Evolutionary conservation across 1,284 basidiomycete genomes (phyloP).

Genomic region (Afroboletus lepidellus): DNA sequence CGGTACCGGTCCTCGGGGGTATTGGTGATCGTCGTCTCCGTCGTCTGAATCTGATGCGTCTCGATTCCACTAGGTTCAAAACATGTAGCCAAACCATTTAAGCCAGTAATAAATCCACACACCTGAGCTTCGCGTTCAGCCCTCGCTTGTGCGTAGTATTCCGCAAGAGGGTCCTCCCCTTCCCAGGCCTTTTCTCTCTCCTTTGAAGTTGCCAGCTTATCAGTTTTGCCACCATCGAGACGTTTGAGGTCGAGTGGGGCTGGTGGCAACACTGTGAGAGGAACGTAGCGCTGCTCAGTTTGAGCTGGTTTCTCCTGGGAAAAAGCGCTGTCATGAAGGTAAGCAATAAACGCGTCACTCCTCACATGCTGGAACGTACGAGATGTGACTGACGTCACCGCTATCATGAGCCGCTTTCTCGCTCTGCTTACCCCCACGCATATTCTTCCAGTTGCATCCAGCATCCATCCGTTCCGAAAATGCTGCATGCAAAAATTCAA

Average conservation of each 20-base stretch:
- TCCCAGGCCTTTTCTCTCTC: slow-evolving; percentile 3
- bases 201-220: slow-evolving; percentile 1
- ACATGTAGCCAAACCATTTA: not conserved
- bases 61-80: slow-evolving; percentile 21
- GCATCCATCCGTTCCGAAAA: slow-evolving; percentile 49
- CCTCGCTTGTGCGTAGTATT: slow-evolving; percentile 58
- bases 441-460: slow-evolving; percentile 27
- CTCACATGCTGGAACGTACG: slow-evolving; percentile 31
- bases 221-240: slow-evolving; percentile 5
- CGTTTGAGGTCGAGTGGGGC: slow-evolving; percentile 24
- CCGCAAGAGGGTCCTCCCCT: slow-evolving; percentile 55
- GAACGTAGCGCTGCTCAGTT: not conserved
- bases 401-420: slow-evolving; percentile 8
- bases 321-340: slow-evolving; percentile 33
- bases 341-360: not conserved
- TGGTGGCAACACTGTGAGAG: slow-evolving; percentile 28
- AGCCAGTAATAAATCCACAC: slow-evolving; percentile 13
- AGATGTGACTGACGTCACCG: slow-evolving; percentile 38
- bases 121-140: slow-evolving; percentile 46
- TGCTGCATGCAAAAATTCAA: slow-evolving; percentile 45
- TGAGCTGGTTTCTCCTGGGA: slow-evolving; percentile 23
- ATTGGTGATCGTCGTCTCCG: slow-evolving; percentile 7
- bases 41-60: slow-evolving; percentile 29
- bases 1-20: not conserved
- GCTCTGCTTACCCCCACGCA: slow-evolving; percentile 1